Percentiles rank a stretch among this genome's conserved stretches.
Evolutionary conservation across 2,329 filamentous ascomycete genomes (phyloP).

Genomic region (Aureobasidium musti): DNA sequence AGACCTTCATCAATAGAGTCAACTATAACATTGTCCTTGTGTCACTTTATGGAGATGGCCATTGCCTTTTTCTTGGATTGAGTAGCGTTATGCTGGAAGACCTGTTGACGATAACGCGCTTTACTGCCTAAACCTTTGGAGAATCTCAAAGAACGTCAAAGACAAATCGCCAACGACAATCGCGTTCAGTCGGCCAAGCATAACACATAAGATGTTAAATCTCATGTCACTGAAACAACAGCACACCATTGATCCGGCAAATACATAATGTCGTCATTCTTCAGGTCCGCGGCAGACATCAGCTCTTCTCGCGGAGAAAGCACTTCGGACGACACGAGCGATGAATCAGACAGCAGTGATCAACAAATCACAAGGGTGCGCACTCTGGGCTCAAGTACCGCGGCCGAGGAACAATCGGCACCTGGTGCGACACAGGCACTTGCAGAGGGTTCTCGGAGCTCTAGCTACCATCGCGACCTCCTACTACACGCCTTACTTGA

Average conservation of each 20-base stretch:
- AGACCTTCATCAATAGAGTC: background rate
- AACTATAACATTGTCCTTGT: background rate
- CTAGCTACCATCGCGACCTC: conserved; percentile 39
- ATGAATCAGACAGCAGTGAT: conserved; percentile 13
- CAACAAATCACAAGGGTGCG: conserved; percentile 14
- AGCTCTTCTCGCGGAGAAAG: conserved; percentile 30
- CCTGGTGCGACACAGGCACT: conserved; percentile 15
- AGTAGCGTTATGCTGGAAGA: background rate
- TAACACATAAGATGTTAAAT: conserved; percentile 6
- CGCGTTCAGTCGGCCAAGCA: conserved; percentile 7
- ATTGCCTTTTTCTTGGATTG: too few species aligned
- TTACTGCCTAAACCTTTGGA: background rate
- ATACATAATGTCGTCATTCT: conserved; percentile 31
- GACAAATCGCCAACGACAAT: conserved; percentile 1
- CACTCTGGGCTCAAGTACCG: conserved; percentile 18
- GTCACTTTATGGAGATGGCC: background rate
- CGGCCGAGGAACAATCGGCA: conserved; percentile 17
- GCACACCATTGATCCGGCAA: background rate
- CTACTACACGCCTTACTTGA: conserved; percentile 51
- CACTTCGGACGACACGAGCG: conserved; percentile 23
- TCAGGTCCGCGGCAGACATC: conserved; percentile 31
- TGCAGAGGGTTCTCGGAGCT: conserved; percentile 19
- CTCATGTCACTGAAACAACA: background rate
- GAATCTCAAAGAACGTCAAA: conserved; percentile 11
- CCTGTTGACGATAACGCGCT: background rate